Evolutionary conservation across 2,329 filamentous ascomycete species (phyloP).

Genomic region (Fusarium torulosum): DNA sequence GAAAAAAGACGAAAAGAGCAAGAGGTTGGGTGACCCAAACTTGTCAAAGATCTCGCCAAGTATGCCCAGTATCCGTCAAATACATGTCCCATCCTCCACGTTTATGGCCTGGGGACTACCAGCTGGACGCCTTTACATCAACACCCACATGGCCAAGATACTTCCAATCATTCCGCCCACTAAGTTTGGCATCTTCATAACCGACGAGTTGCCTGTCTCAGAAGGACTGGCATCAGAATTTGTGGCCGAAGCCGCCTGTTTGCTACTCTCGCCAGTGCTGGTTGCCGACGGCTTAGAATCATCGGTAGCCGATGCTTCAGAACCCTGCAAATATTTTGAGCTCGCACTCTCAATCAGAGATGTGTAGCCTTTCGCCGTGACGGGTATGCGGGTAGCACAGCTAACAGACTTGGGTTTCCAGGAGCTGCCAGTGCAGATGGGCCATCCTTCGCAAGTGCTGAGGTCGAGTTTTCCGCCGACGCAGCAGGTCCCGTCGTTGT

Average conservation of each 20-base stretch:
- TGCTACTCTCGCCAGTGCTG: background rate
- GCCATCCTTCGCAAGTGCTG: slow-evolving; percentile 28
- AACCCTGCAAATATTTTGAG: slow-evolving; percentile 8
- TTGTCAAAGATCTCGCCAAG: too few species aligned
- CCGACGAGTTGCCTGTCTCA: background rate
- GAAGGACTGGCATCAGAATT: background rate
- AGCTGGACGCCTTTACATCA: background rate
- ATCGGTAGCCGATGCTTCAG: background rate
- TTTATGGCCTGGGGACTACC: too few species aligned
- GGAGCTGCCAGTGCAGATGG: slow-evolving; percentile 20
- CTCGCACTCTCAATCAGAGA: slow-evolving; percentile 16
- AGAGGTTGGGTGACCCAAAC: too few species aligned
- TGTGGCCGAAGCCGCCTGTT: background rate
- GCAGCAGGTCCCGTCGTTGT: slow-evolving; percentile 14
- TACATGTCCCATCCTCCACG: background rate
- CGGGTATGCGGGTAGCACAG: slow-evolving; percentile 7
- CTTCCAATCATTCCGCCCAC: background rate
- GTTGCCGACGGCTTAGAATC: background rate
- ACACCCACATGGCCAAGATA: slow-evolving; percentile 7
- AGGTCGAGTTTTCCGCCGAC: slow-evolving; percentile 18
- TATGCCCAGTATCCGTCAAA: background rate
- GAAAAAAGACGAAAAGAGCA: too few species aligned
- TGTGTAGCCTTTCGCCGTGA: slow-evolving; percentile 16
- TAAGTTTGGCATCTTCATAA: background rate
- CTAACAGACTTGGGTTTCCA: slow-evolving; percentile 3